Evolutionary conservation across 2,329 filamentous ascomycete genomes (phyloP), one percentile per base, ranked within the genome.

Genomic region (Diplodia sapinea): DNA sequence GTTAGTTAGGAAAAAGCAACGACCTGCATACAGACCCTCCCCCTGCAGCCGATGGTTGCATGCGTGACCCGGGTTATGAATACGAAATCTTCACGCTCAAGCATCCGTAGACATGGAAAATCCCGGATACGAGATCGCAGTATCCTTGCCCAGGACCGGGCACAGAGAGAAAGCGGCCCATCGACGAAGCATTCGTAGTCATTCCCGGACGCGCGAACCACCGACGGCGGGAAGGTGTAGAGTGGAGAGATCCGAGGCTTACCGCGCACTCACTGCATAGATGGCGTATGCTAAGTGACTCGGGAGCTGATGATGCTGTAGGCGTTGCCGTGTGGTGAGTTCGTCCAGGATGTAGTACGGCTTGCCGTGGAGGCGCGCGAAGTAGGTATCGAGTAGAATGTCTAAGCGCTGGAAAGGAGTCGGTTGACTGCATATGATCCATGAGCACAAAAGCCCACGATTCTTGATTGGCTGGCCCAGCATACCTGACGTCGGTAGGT

Each of bases 271-370:
- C 40, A 83, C 79, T 51, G 82, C 82, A 70, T 83, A 82, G 50
- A 87, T 85, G 15, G 85, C 85, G 76, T 85, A 82, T 56, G 82
- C 78, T 69, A 87, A 75, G 72, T 79, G 80, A 2, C 73, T 70
- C 0, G 85, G 82, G 12, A 94, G 79, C 73, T 91, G 89, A 59
- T 88, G 88, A 11, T 88, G 79, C 71, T 91, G 89, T 70, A 93
- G 80, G 29, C 89, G 85, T 78, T 94, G 91, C 67, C 92, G 85
- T 11, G 91, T 89, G 0, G 86, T 87, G 0, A 88, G 83, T 78
- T 96, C 92, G 74, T 96, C 92, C 3, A 96, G 82, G 63, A 96
- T 89, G 74, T 91, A 88, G 71, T 91, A 95, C 1, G 92, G 91
- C 74, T 93, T 94, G 62, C 89, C 90, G 76, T 96, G 92, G 49